Conservation (phyloP, 176 grass and related monocot genomes). For the Tillandsia leiboldiana region DNA sequence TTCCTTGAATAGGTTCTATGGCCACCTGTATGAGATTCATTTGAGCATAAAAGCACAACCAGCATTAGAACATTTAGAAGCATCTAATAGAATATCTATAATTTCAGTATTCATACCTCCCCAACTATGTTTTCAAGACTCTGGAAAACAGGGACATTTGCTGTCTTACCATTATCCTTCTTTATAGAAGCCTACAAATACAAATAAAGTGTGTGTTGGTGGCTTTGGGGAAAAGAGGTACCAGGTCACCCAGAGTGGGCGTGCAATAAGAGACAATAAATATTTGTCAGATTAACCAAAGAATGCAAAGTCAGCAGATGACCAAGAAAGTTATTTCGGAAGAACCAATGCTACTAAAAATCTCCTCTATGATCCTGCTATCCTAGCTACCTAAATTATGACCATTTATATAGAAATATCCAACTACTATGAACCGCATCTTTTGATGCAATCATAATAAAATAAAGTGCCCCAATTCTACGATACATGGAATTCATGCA, state of each 20-base stretch:
- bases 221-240: not conserved
- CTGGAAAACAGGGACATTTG: slow-evolving; percentile 19
- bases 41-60: not conserved
- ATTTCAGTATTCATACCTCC: slow-evolving; percentile 8
- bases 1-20: slow-evolving; percentile 18
- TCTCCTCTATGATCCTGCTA: too few relatives aligned
- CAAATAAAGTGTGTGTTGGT: not conserved
- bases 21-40: slow-evolving; percentile 9
- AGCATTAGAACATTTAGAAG: not conserved
- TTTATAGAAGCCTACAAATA: slow-evolving; percentile 14
- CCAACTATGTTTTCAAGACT: slow-evolving; percentile 22
- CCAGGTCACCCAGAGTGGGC: not conserved
- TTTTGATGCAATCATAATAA: not conserved
- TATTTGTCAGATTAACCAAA: too few relatives aligned
- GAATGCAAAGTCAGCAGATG: too few relatives aligned
- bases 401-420: too few relatives aligned
- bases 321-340: not conserved
- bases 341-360: too few relatives aligned
- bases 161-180: slow-evolving; percentile 21
- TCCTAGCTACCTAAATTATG: too few relatives aligned
- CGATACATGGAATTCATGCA: too few relatives aligned
- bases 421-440: too few relatives aligned
- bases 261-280: not conserved
- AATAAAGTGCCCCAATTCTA: too few relatives aligned
- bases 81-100: slow-evolving; percentile 3